Conservation (phyloP, 331 rosid genomes). For the Malus hybrid region DNA sequence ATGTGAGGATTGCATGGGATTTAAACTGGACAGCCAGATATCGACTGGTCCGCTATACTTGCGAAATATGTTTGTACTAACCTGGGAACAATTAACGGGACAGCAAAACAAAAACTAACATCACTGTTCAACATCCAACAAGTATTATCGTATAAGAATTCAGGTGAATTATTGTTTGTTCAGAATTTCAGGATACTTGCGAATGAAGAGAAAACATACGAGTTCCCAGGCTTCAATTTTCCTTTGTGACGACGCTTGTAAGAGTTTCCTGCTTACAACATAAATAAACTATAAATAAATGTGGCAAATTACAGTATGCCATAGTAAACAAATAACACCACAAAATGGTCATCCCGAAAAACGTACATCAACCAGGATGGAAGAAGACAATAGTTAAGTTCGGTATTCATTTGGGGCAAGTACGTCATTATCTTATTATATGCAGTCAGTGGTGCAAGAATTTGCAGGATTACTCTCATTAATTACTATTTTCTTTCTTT, state of each 20-base stretch:
- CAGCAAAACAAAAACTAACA: background rate
- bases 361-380: background rate
- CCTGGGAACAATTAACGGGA: conserved; percentile 32
- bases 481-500: background rate
- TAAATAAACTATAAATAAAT: background rate
- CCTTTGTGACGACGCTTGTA: conserved; percentile 25
- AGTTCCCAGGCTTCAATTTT: conserved; percentile 86
- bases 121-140: background rate
- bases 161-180: background rate
- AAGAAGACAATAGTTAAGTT: background rate
- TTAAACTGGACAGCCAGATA: conserved; percentile 59
- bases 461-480: background rate
- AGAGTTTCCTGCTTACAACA: conserved; percentile 48
- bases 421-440: background rate
- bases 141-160: background rate
- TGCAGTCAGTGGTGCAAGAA: background rate
- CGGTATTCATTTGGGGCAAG: background rate
- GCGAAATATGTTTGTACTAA: conserved; percentile 73
- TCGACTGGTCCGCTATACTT: conserved; percentile 85
- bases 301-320: background rate
- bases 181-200: background rate
- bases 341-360: background rate
- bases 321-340: conserved; percentile 5
- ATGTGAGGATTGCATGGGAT: conserved; percentile 33
- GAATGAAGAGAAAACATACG: conserved; percentile 39